These are phyloP conservation scores for Flaveria sonorensis DNA, from an alignment of 129 eudicot genomes.

Conservation along the genomic window DNA sequence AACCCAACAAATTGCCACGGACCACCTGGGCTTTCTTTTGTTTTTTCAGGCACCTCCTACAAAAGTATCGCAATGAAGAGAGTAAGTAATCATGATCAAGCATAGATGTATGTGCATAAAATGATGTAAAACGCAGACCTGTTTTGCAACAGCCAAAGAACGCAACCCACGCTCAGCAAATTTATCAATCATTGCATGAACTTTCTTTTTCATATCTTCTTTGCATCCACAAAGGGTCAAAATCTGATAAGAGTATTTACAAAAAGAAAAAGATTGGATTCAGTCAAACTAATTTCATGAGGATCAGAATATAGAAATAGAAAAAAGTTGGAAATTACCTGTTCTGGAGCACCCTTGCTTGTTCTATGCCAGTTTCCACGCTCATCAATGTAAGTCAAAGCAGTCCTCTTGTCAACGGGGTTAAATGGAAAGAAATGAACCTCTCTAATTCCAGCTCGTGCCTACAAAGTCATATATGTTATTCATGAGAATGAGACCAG, in stretches of 20 bases:
- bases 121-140: conserved; percentile 42
- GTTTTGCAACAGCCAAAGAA: conserved; percentile 82
- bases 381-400: conserved; percentile 76
- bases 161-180: conserved; percentile 89
- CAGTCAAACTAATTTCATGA: conserved; percentile 8
- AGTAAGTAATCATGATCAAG: conserved; percentile 11
- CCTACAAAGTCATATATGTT: conserved; percentile 41
- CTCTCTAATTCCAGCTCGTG: conserved; percentile 80
- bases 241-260: conserved; percentile 41
- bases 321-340: conserved; percentile 44
- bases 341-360: conserved; percentile 94
- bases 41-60: conserved; percentile 83
- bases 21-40: conserved; percentile 71
- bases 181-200: conserved; percentile 80
- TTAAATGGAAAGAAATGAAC: conserved; percentile 87
- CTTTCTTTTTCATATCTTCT: conserved; percentile 78
- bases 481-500: neutral
- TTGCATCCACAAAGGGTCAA: conserved; percentile 77
- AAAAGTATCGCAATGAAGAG: neutral
- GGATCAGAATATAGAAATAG: neutral
- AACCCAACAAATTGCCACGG: conserved; percentile 93
- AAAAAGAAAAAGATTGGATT: conserved; percentile 5
- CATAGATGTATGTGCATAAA: neutral
- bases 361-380: conserved; percentile 86
- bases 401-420: conserved; percentile 93